These are phyloP conservation scores for Barnettozyma siamensis DNA, from an alignment of 805 yeast species.

Conservation along the genomic window DNA sequence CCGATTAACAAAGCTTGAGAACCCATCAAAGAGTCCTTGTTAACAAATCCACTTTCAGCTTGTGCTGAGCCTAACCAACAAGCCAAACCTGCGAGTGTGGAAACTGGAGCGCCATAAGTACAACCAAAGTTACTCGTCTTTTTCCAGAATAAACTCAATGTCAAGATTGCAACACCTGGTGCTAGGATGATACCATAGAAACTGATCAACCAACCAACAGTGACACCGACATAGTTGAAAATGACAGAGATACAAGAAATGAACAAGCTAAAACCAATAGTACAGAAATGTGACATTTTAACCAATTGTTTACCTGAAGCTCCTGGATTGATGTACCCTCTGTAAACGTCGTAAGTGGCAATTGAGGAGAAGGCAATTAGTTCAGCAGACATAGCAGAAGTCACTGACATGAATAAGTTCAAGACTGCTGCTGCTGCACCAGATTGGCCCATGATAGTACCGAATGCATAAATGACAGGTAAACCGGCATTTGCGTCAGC, in stretches of 20 bases:
- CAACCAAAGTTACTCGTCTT: slow-evolving; percentile 16
- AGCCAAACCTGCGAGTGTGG: slow-evolving; percentile 21
- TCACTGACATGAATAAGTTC: slow-evolving; percentile 37
- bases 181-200: slow-evolving; percentile 35
- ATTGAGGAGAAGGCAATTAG: slow-evolving; percentile 34
- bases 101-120: slow-evolving; percentile 22
- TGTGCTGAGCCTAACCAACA: slow-evolving; percentile 24
- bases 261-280: slow-evolving; percentile 34
- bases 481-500: slow-evolving; percentile 40
- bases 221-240: slow-evolving; percentile 37
- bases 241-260: slow-evolving; percentile 34
- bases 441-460: slow-evolving; percentile 44
- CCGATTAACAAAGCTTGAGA: slow-evolving; percentile 18
- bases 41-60: slow-evolving; percentile 18
- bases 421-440: slow-evolving; percentile 30
- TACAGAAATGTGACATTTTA: slow-evolving; percentile 29
- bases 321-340: slow-evolving; percentile 35
- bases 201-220: slow-evolving; percentile 36
- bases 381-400: slow-evolving; percentile 38
- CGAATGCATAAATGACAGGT: slow-evolving; percentile 52
- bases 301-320: slow-evolving; percentile 36
- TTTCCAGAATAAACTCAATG: slow-evolving; percentile 30
- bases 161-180: slow-evolving; percentile 32
- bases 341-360: slow-evolving; percentile 40
- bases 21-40: slow-evolving; percentile 16